These are phyloP conservation scores for Rhynchospora tenuis DNA, from an alignment of 176 grass and related monocot species.

Conservation along the genomic window DNA sequence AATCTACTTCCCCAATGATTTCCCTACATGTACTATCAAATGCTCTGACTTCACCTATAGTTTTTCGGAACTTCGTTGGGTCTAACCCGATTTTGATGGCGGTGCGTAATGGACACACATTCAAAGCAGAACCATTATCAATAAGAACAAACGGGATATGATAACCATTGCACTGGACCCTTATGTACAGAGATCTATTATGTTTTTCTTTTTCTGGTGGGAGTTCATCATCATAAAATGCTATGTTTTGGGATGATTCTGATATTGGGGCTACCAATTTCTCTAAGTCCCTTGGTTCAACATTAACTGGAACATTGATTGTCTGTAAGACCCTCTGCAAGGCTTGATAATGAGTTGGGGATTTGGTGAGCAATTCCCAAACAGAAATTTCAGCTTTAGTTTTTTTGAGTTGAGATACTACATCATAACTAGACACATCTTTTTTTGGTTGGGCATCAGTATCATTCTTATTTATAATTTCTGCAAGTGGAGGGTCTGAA, in stretches of 20 bases:
- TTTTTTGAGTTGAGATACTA: not conserved
- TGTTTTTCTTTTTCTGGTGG: not conserved
- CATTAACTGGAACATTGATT: not conserved
- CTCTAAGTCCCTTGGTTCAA: not conserved
- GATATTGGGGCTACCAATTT: not conserved
- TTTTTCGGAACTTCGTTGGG: not conserved
- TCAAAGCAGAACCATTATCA: not conserved
- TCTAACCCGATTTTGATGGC: not conserved
- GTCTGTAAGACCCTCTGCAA: not conserved
- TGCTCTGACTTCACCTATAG: not conserved
- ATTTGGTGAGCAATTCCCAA: not conserved
- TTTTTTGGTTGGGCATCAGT: not conserved
- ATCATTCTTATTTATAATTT: not conserved
- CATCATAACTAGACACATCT: not conserved
- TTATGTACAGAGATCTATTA: not conserved
- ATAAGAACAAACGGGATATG: not conserved
- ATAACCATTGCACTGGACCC: not conserved
- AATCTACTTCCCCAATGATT: not conserved
- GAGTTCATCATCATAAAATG: not conserved
- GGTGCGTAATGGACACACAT: not conserved
- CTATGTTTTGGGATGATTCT: not conserved
- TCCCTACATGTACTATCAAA: not conserved
- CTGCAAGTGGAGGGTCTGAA: not conserved
- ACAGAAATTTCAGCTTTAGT: not conserved
- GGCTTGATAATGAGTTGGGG: not conserved